These are phyloP conservation scores for Sphaerulina musiva DNA, from an alignment of 2,329 filamentous ascomycete genomes.

Conservation along the genomic window DNA sequence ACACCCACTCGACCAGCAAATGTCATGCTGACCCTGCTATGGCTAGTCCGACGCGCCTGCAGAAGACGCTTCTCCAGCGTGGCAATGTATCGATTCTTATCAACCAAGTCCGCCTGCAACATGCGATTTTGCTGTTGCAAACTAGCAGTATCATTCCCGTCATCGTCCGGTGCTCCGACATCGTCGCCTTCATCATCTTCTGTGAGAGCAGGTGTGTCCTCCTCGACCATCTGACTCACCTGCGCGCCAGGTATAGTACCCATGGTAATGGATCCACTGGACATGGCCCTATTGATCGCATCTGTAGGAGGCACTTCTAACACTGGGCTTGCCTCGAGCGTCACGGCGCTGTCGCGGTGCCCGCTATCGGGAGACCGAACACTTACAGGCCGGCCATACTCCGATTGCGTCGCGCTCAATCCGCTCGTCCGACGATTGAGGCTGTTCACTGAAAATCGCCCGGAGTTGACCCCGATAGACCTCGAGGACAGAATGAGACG, in stretches of 20 bases:
- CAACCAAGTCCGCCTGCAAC: constrained; percentile 88
- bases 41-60: constrained; percentile 83
- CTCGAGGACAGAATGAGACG: constrained; percentile 92
- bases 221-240: constrained; percentile 28
- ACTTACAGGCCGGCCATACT: constrained; percentile 30
- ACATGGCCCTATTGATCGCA: constrained; percentile 25
- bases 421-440: constrained; percentile 36
- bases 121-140: constrained; percentile 79
- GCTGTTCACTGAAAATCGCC: constrained; percentile 49
- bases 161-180: constrained; percentile 62
- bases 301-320: constrained; percentile 24
- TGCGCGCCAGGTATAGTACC: constrained; percentile 28
- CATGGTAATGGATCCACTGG: constrained; percentile 29
- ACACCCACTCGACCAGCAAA: constrained; percentile 45
- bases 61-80: constrained; percentile 88
- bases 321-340: constrained; percentile 29
- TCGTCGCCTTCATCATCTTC: constrained; percentile 42
- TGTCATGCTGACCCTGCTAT: constrained; percentile 75
- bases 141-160: constrained; percentile 77
- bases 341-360: constrained; percentile 30
- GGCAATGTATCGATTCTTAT: constrained; percentile 94
- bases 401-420: constrained; percentile 33
- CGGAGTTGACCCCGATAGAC: constrained; percentile 86
- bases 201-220: constrained; percentile 32
- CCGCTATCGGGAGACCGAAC: constrained; percentile 28